These are phyloP conservation scores for Ramularia endophylla DNA, from an alignment of 2,329 filamentous ascomycete species.

Conservation along the genomic window DNA sequence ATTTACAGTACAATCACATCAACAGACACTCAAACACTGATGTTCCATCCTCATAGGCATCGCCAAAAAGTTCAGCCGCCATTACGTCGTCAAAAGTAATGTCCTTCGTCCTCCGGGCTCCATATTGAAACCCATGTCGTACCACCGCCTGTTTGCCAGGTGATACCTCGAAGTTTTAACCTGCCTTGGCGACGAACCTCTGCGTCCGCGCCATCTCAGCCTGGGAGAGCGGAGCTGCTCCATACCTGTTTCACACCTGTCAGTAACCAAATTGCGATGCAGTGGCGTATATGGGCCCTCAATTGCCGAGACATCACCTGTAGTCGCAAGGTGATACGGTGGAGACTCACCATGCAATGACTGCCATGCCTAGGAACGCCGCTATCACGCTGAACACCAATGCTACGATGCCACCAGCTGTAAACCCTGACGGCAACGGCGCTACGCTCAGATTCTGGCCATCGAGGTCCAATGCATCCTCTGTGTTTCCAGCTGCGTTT, in stretches of 20 bases:
- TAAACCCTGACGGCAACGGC: constrained; percentile 63
- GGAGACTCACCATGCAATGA: constrained; percentile 60
- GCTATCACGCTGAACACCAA: constrained; percentile 65
- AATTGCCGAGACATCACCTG: background rate
- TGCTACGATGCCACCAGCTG: constrained; percentile 63
- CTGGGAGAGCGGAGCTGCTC: constrained; percentile 26
- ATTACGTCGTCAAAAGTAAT: constrained; percentile 4
- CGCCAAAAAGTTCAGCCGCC: background rate
- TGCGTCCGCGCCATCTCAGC: constrained; percentile 23
- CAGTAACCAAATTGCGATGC: too few species aligned
- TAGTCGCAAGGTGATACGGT: background rate
- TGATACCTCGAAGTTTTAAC: background rate
- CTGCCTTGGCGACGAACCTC: constrained; percentile 20
- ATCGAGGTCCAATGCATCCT: constrained; percentile 55
- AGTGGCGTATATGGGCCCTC: too few species aligned
- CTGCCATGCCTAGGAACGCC: constrained; percentile 61
- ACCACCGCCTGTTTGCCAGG: constrained; percentile 1
- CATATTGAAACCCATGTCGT: constrained; percentile 4
- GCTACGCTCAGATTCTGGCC: constrained; percentile 54
- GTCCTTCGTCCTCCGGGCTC: background rate
- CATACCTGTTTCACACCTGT: constrained; percentile 28
- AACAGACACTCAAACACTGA: too few species aligned
- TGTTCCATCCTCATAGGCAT: too few species aligned
- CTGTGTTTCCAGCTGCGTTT: constrained; percentile 69
- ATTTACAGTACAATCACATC: too few species aligned